Base-by-base conservation (phyloP, 306 rosid genomes). In the Rubus idaeus region DNA sequence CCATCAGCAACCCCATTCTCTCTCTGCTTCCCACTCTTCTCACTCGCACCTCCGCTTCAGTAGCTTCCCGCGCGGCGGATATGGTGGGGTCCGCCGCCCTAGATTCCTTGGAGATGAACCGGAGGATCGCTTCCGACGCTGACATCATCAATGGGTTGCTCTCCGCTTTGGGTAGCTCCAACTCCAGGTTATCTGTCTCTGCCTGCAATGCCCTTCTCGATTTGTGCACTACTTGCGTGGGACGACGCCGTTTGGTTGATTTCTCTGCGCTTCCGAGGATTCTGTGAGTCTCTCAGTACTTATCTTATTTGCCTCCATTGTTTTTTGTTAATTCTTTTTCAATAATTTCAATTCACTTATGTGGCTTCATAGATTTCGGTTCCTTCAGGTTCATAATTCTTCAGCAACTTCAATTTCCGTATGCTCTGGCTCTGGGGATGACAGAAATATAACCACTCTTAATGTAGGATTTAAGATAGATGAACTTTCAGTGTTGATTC, bases 121-220 rank as follows among this genome's bases (percentile, higher is more conserved):
- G 83, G 40, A 75, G 45, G 68, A 73, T 93, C 71, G 93, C 92
- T 44, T 76, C 82, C 14, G 97, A 91, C 81, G 75, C 80, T 56
- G 85, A 81, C 79, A 77, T 87, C 7, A 51, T 91, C 39, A 76
- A 78, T 71, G 85, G 83, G 35, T 78, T 91, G 83, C 79, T 86
- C 79, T 82, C 75, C 0, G 77, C 85, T 0, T 71, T 93, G 75
- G 72, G 17, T 11, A 84, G 42, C 78, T 81, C 89, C 0, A 77
- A 82, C 61, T 83, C 78, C 64, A 76, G 70, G 41, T 82, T 84
- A 71, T 18, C 78, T 3, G 67, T 79, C 57, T 88, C 95, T 75
- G 86, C 93, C 13, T 93, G 97, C 80, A 89, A 89, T 79, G 93
- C 98, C 52, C 75, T 89, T 5, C 69, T 93, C 78, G 93, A 93